Evolutionary conservation across 78 protist genomes (phyloP), one percentile per base, ranked within the genome.

Genomic region (Creolimax fragrantissima): DNA sequence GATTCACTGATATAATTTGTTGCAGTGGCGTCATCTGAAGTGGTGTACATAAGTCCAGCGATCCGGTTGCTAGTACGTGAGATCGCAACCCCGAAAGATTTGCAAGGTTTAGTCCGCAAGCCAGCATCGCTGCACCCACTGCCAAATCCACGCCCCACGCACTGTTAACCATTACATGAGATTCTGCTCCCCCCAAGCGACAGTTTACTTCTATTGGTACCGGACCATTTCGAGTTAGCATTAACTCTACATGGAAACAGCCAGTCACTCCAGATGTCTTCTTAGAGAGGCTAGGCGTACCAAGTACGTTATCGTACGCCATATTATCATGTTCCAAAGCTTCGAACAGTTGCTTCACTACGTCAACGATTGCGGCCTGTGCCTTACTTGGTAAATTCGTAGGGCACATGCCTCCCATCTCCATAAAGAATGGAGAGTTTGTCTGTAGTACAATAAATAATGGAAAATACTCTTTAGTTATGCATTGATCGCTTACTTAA

Each of bases 131-230:
- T 32, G 74, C 74, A 17, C 74, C 74, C 24, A 32, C 74, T 24
- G 74, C 11, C 1, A 58, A 24, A 58, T 17, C 11, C 74, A 58
- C 74, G 39, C 74, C 74, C 41, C 45, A 84, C 24, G 88, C 88
- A 11, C 47, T 84, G 24, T 84, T 11, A n/a, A 84, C 88, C 88
- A 84, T 84, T n/a, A 41, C 35, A 84, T 84, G 41, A 17, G 88
- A n/a, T 24, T 84, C 88, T 42, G 88, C 88, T 24, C 88, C 88
- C 11, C 88, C 88, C 88, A 84, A 84, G 35, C 88, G 88, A 84
- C 88, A 84, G 45, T 84, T 84, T 11, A 84, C 2, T 24, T 84
- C 88, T 24, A 84, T 41, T 17, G 88, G 88, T 32, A 84, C 88
- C 41, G 88, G 88, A 17, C 88, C 88, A 42, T 17, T 24, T 11